Percentiles rank a stretch among this genome's conserved stretches.
phyloP scores from a whole-genome alignment of 2,329 filamentous ascomycete species.

The Ramularia endophylla region DNA sequence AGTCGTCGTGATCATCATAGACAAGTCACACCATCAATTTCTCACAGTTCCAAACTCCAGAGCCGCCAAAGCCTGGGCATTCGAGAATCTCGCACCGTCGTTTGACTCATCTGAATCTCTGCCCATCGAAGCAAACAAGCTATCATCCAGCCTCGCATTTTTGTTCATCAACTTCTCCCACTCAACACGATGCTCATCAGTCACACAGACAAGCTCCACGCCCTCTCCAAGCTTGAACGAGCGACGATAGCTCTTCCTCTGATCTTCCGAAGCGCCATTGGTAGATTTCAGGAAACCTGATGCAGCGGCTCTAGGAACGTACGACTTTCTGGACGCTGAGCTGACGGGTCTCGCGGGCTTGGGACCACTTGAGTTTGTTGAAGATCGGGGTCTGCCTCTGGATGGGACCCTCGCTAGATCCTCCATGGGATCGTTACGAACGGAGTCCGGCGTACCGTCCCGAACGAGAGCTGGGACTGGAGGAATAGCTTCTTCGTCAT shows the following conservation, averaged over 20 bases:
- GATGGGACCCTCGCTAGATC: slow-evolving; percentile 2
- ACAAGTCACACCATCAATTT: too few species aligned
- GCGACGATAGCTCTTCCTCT: slow-evolving; percentile 16
- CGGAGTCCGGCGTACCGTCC: slow-evolving; percentile 11
- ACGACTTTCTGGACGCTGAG: slow-evolving; percentile 17
- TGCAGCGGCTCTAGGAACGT: slow-evolving; percentile 19
- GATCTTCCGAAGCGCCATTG: slow-evolving; percentile 15
- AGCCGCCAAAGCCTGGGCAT: slow-evolving; percentile 23
- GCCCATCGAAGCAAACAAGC: background rate
- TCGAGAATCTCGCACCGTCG: slow-evolving; percentile 11
- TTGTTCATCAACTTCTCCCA: slow-evolving; percentile 23
- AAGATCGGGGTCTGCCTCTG: background rate
- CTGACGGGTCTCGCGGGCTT: slow-evolving; percentile 18
- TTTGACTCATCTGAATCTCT: slow-evolving; percentile 1
- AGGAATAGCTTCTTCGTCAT: slow-evolving; percentile 16
- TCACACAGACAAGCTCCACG: slow-evolving; percentile 20
- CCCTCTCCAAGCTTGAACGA: slow-evolving; percentile 17
- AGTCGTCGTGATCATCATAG: too few species aligned
- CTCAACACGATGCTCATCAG: slow-evolving; percentile 23
- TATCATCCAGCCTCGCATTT: slow-evolving; percentile 6
- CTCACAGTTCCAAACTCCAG: slow-evolving; percentile 22
- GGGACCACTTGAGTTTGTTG: background rate
- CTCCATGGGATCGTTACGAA: slow-evolving; percentile 7
- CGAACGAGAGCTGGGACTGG: slow-evolving; percentile 17
- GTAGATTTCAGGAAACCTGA: slow-evolving; percentile 23